Percentiles rank a stretch among this genome's conserved stretches.
phyloP scores from a whole-genome alignment of 257 asterid species.

The Jasminum sambac region DNA sequence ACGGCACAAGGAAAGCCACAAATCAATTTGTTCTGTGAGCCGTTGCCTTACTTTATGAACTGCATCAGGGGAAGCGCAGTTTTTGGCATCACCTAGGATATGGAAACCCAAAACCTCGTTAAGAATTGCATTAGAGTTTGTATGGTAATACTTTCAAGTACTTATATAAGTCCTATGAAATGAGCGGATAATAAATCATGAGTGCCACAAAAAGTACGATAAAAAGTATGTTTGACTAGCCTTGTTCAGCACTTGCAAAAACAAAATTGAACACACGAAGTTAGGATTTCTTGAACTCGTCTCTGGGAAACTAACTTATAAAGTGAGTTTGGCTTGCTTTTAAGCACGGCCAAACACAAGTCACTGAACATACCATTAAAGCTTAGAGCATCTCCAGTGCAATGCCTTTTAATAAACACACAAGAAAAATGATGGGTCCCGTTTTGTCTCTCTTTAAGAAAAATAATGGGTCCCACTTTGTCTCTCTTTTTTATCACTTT shows the following conservation, averaged over 20 bases:
- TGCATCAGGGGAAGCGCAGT: constrained; percentile 77
- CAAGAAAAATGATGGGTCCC: too few species aligned
- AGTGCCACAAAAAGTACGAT: not conserved
- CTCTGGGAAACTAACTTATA: not conserved
- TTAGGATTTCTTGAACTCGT: not conserved
- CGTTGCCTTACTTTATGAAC: constrained; percentile 74
- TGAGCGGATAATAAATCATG: not conserved
- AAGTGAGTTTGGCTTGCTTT: not conserved
- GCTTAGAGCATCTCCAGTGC: too few species aligned
- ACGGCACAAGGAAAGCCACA: constrained; percentile 84
- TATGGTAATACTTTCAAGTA: not conserved
- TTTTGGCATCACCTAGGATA: constrained; percentile 64
- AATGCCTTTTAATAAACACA: too few species aligned
- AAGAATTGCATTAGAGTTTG: not conserved
- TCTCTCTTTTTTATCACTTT: too few species aligned
- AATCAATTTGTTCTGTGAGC: constrained; percentile 60
- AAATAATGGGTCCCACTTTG: too few species aligned
- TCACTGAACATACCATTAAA: not conserved
- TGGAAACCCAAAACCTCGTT: constrained; percentile 1
- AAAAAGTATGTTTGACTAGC: not conserved
- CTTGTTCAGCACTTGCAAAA: not conserved
- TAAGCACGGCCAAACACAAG: not conserved
- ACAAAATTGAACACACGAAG: not conserved
- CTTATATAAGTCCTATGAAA: not conserved
- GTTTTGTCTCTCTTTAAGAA: too few species aligned